Percentiles rank a stretch among this genome's conserved stretches.
phyloP scores from a whole-genome alignment of 352 stramenopile genomes.

The Phytophthora litchii region DNA sequence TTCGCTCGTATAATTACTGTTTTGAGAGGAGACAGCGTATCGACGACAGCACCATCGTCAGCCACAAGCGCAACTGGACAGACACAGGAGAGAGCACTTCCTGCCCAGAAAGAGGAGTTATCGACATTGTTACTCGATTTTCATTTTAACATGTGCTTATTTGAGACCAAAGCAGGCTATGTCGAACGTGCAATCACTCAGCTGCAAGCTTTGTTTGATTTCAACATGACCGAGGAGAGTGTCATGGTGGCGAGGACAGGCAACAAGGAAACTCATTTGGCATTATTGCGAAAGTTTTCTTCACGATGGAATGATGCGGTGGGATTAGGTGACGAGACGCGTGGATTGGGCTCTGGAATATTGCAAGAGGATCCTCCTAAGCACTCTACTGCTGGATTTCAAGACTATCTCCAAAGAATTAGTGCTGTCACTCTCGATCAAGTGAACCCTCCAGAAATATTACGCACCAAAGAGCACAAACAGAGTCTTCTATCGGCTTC shows the following conservation, averaged over 20 bases:
- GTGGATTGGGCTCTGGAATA: not conserved
- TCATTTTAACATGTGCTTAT: slow-evolving; percentile 52
- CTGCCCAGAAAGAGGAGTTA: slow-evolving; percentile 14
- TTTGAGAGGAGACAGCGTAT: slow-evolving; percentile 40
- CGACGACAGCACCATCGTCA: not conserved
- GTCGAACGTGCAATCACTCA: slow-evolving; percentile 68
- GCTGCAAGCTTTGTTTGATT: slow-evolving; percentile 65
- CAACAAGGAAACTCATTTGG: slow-evolving; percentile 21
- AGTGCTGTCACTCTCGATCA: slow-evolving; percentile 18
- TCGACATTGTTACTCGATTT: slow-evolving; percentile 46
- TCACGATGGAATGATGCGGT: slow-evolving; percentile 33
- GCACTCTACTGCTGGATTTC: slow-evolving; percentile 17
- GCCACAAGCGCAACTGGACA: not conserved
- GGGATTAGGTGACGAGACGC: slow-evolving; percentile 34
- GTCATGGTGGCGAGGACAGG: not conserved
- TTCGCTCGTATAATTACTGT: slow-evolving; percentile 70
- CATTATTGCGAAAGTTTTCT: slow-evolving; percentile 40
- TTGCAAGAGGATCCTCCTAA: slow-evolving; percentile 14
- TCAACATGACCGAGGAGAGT: slow-evolving; percentile 40
- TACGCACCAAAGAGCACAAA: slow-evolving; percentile 43
- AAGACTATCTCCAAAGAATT: slow-evolving; percentile 23
- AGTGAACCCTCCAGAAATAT: slow-evolving; percentile 40
- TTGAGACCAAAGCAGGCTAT: slow-evolving; percentile 66
- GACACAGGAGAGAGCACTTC: not conserved
- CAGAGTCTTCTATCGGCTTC: slow-evolving; percentile 46